Base-by-base conservation (phyloP, 176 grass and related monocot species). In the Tillandsia leiboldiana region DNA sequence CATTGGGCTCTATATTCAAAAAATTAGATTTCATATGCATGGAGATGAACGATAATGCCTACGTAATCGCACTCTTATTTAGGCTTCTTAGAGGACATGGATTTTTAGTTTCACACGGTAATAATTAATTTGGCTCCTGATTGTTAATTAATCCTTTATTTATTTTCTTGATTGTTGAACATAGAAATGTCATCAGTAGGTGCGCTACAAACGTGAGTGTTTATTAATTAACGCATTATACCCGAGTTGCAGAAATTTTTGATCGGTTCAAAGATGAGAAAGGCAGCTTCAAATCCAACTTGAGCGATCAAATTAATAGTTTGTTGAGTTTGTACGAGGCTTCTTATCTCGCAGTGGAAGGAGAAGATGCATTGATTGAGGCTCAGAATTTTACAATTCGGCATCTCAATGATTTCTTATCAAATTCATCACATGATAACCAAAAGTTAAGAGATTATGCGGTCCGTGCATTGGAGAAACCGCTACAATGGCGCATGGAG, bases 101-200 rank as follows among this genome's bases (percentile, higher is more conserved):
- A n/a, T 72, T 83, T 54, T 1, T 2, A 49, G 68, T 77, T 57
- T 64, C 54, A 1, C 10, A 72, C 77, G 80, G 80, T 83, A 65
- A 24, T 72, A 42, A 42, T 5, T 42, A 42, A 42, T 42, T 42
- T 5, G 4, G 33, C 0, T 42, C 33, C 3, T 6, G 6, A 42
- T 42, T 42, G 3, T 42, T 42, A 42, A 5, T 42, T 5, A n/a
- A n/a, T n/a, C n/a, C 33, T 42, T 42, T 42, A 7, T 42, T 33
- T 33, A 33, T 33, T 33, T 33, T 3, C 3, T n/a, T n/a, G 3
- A 2, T 4, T 33, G 29, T 59, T 20, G 3, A 27, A 11, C 1
- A 14, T 18, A 57, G 14, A 14, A 18, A 17, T 42, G 33, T 42
- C n/a, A n/a, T n/a, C 14, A 57, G 13, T 12, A 12, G 0, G 9